Percentiles rank a stretch among this genome's conserved stretches.
phyloP scores from a whole-genome alignment of 2,329 filamentous ascomycete genomes.

The Pyricularia sp. region DNA sequence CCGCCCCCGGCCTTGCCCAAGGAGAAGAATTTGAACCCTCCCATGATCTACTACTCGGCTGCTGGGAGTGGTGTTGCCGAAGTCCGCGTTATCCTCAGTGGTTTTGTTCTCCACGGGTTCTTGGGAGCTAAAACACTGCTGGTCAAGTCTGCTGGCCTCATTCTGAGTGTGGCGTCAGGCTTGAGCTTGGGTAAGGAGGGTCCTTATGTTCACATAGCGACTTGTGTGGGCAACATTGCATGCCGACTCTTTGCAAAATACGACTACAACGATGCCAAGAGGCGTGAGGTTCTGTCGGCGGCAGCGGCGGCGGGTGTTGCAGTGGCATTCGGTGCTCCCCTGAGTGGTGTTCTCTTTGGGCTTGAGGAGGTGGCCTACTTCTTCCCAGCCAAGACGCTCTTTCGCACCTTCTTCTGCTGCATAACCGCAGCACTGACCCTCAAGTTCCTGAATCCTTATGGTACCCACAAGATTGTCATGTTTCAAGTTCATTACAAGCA shows the following conservation, averaged over 20 bases:
- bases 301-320: conserved; percentile 87
- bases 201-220: conserved; percentile 94
- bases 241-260: conserved; percentile 94
- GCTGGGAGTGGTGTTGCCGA: conserved; percentile 95
- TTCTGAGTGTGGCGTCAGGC: conserved; percentile 85
- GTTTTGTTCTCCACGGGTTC: conserved; percentile 94
- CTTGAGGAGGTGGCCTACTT: conserved; percentile 96
- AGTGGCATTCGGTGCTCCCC: conserved; percentile 85
- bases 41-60: conserved; percentile 92
- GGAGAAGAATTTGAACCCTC: conserved; percentile 31
- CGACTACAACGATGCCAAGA: conserved; percentile 85
- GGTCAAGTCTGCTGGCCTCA: conserved; percentile 73
- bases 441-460: conserved; percentile 93
- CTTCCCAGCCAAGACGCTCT: conserved; percentile 93
- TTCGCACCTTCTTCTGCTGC: conserved; percentile 96
- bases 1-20: conserved; percentile 24
- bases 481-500: conserved; percentile 86
- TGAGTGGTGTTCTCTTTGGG: conserved; percentile 83
- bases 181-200: conserved; percentile 91
- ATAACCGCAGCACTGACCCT: conserved; percentile 85
- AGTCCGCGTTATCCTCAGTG: conserved; percentile 94
- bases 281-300: conserved; percentile 87
- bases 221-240: conserved; percentile 89
- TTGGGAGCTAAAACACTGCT: conserved; percentile 79
- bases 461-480: conserved; percentile 91